These are phyloP conservation scores for Botrytis elliptica DNA, from an alignment of 2,329 filamentous ascomycete species.

Conservation along the genomic window DNA sequence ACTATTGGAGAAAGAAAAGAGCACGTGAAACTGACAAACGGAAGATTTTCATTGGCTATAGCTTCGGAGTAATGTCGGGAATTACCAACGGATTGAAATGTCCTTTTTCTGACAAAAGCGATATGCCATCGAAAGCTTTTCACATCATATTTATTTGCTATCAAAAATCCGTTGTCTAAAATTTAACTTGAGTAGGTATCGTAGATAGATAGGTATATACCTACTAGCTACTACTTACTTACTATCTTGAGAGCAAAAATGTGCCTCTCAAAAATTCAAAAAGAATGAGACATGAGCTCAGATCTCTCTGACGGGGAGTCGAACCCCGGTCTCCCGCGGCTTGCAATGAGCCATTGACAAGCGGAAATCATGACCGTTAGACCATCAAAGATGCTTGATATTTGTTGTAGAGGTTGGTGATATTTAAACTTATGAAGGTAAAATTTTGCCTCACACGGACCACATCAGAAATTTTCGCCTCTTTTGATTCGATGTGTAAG, in stretches of 20 bases:
- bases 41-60: not conserved
- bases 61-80: not conserved
- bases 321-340: slow-evolving; percentile 34
- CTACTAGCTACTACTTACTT: too few relatives aligned
- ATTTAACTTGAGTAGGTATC: too few relatives aligned
- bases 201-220: too few relatives aligned
- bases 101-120: too few relatives aligned
- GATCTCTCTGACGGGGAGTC: slow-evolving; percentile 30
- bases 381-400: slow-evolving; percentile 34
- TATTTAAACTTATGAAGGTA: too few relatives aligned
- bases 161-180: too few relatives aligned
- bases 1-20: not conserved
- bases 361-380: slow-evolving; percentile 42
- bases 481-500: not conserved
- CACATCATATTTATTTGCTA: too few relatives aligned
- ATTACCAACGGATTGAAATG: accelerated
- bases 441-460: not conserved
- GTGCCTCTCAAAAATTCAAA: not conserved
- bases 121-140: too few relatives aligned
- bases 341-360: slow-evolving; percentile 36
- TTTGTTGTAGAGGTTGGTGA: not conserved
- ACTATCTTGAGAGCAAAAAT: too few relatives aligned
- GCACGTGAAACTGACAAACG: not conserved
- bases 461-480: too few relatives aligned
- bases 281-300: not conserved